phyloP scores from a whole-genome alignment of 208 protist genomes.

The Wallacemonas sp. region DNA sequence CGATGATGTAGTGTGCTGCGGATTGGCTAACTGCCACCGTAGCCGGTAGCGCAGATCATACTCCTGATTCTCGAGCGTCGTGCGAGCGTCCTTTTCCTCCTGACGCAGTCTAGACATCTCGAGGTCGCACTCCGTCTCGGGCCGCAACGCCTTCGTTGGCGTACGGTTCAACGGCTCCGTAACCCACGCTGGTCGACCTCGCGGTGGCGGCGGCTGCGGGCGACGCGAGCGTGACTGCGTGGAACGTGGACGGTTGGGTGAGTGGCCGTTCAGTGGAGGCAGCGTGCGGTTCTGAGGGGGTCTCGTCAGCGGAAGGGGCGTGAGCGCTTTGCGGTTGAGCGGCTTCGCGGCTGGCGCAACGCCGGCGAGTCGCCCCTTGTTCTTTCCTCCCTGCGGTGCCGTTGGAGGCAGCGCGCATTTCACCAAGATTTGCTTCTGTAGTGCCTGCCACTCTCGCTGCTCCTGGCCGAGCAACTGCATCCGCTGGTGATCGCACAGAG shows the following conservation, averaged over 20 bases:
- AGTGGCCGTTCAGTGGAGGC: neutral
- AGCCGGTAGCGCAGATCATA: neutral
- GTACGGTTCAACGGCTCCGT: neutral
- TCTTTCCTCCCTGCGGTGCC: no score
- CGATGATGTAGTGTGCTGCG: neutral
- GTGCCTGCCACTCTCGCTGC: neutral
- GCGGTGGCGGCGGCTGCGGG: neutral
- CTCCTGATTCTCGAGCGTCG: neutral
- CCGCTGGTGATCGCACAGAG: neutral
- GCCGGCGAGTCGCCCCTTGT: neutral
- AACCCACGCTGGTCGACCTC: neutral
- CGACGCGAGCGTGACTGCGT: neutral
- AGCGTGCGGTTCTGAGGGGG: constrained; percentile 12
- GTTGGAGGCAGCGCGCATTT: no score
- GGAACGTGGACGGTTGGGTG: neutral
- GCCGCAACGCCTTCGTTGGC: neutral
- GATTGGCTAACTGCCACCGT: neutral
- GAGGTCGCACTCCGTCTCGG: neutral
- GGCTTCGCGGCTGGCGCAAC: neutral
- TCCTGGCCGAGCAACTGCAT: constrained; percentile 15
- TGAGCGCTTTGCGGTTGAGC: neutral
- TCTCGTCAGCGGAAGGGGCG: constrained; percentile 3
- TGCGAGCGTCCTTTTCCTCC: neutral
- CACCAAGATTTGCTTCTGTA: neutral
- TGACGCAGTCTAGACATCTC: neutral